Percentiles rank a stretch among this genome's conserved stretches.
These are phyloP conservation scores for Trichocladium antarcticum DNA, from an alignment of 495 filamentous ascomycete genomes.

Conservation along the genomic window DNA sequence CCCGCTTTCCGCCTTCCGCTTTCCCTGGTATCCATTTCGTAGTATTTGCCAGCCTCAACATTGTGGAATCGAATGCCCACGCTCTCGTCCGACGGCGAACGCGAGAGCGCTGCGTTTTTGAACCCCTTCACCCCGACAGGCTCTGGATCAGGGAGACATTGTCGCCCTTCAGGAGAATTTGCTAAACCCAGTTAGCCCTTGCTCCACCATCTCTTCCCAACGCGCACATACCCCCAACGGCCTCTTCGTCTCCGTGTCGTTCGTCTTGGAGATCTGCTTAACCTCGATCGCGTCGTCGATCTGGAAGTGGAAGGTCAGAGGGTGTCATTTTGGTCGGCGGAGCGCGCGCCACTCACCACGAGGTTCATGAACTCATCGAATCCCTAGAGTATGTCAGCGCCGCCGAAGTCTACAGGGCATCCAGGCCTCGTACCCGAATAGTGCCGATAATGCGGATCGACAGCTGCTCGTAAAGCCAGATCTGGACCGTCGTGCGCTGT, in stretches of 20 bases:
- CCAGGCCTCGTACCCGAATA: conserved; percentile 57
- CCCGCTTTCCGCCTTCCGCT: conserved; percentile 1
- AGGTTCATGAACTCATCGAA: conserved; percentile 99
- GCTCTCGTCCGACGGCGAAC: neutral
- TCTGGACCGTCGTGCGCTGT: conserved; percentile 71
- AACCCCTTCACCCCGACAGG: conserved; percentile 38
- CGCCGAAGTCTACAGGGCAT: neutral
- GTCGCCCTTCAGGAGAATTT: conserved; percentile 94
- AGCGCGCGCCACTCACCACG: conserved; percentile 56
- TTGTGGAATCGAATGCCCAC: conserved; percentile 1
- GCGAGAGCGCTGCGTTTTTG: neutral
- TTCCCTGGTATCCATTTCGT: conserved; percentile 17
- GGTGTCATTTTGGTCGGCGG: neutral
- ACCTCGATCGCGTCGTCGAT: conserved; percentile 87
- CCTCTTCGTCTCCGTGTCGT: conserved; percentile 61
- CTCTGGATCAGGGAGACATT: conserved; percentile 92
- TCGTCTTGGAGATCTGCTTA: conserved; percentile 68
- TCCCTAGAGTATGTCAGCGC: conserved; percentile 13
- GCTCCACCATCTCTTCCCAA: neutral
- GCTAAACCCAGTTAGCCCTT: conserved; percentile 44
- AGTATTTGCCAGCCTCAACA: neutral
- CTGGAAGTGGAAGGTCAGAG: conserved; percentile 7
- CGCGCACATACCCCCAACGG: conserved; percentile 49
- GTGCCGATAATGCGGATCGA: conserved; percentile 88
- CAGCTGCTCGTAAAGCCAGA: conserved; percentile 96